phyloP scores from a whole-genome alignment of 805 yeast genomes.

The Candida xyloterini region DNA sequence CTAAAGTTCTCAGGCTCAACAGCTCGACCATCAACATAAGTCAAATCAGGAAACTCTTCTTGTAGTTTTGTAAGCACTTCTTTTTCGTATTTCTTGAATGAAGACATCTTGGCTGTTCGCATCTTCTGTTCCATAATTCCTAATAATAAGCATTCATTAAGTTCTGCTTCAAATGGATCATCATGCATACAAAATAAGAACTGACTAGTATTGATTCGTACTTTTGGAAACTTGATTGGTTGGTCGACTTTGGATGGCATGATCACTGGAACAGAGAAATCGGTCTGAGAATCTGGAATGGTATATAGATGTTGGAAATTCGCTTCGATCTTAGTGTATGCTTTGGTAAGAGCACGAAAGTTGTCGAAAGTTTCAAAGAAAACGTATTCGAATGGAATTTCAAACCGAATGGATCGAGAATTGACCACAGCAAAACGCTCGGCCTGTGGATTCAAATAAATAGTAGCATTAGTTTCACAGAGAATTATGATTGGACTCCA shows the following conservation, averaged over 20 bases:
- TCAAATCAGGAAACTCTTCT: conserved; percentile 32
- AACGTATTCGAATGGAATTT: conserved; percentile 70
- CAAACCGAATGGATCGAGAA: conserved; percentile 30
- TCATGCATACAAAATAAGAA: conserved; percentile 72
- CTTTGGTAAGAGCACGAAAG: conserved; percentile 67
- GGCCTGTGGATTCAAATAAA: conserved; percentile 3
- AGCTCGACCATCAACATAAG: conserved; percentile 23
- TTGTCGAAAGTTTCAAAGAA: conserved; percentile 80
- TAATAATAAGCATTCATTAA: conserved; percentile 60
- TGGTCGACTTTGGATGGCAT: conserved; percentile 36
- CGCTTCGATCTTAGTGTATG: conserved; percentile 52
- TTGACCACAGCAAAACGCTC: conserved; percentile 15
- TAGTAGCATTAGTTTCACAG: conserved; percentile 17
- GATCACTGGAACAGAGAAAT: conserved; percentile 32
- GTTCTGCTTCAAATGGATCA: conserved; percentile 83
- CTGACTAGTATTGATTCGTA: conserved; percentile 52
- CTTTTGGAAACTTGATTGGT: conserved; percentile 49
- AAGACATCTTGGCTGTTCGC: conserved; percentile 47
- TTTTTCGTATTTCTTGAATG: conserved; percentile 23
- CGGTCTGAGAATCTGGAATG: conserved; percentile 21
- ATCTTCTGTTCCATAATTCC: conserved; percentile 65
- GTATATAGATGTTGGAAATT: conserved; percentile 27
- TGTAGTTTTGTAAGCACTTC: conserved; percentile 23
- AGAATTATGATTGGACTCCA: conserved; percentile 30
- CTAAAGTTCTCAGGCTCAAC: conserved; percentile 9